phyloP scores from a whole-genome alignment of 2,329 filamentous ascomycete genomes.

The Hansfordia pulvinata region DNA sequence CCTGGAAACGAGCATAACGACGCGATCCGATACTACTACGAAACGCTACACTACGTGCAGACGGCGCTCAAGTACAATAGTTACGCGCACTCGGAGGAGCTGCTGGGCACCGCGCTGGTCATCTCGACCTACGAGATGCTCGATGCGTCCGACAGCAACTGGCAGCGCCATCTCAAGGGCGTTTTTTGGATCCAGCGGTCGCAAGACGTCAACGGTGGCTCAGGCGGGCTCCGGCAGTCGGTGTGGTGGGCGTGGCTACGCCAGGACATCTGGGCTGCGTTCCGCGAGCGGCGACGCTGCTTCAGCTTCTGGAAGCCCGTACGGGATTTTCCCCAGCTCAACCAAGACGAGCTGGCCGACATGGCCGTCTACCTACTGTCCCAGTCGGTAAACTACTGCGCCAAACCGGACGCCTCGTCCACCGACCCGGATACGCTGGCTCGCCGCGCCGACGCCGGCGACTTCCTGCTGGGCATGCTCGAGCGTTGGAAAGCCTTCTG shows the following conservation, averaged over 20 bases:
- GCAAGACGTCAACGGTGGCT: slow-evolving; percentile 45
- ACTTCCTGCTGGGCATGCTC: slow-evolving; percentile 12
- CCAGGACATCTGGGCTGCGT: slow-evolving; percentile 54
- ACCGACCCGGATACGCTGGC: slow-evolving; percentile 2
- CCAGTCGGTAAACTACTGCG: slow-evolving; percentile 43
- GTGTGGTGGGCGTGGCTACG: slow-evolving; percentile 55
- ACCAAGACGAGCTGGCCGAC: slow-evolving; percentile 37
- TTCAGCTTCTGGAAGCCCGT: slow-evolving; percentile 45
- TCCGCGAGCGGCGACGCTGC: slow-evolving; percentile 39
- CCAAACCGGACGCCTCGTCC: slow-evolving; percentile 19
- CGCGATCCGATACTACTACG: slow-evolving; percentile 43
- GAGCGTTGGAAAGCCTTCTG: slow-evolving; percentile 18
- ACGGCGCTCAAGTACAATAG: slow-evolving; percentile 42
- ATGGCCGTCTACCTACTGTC: slow-evolving; percentile 40
- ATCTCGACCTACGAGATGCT: slow-evolving; percentile 56
- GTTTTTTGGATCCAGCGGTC: slow-evolving; percentile 55
- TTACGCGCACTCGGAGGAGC: slow-evolving; percentile 42
- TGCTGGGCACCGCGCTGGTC: slow-evolving; percentile 43
- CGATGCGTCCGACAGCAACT: slow-evolving; percentile 37
- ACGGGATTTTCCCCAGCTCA: slow-evolving; percentile 30
- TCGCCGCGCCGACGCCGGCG: slow-evolving; percentile 5
- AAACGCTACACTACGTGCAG: slow-evolving; percentile 47
- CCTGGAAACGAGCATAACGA: slow-evolving; percentile 20
- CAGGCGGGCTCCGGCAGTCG: slow-evolving; percentile 38
- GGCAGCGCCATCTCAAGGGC: slow-evolving; percentile 49